Evolutionary conservation across 106 monocot genomes (phyloP).

Genomic region (Triglochin maritima): DNA sequence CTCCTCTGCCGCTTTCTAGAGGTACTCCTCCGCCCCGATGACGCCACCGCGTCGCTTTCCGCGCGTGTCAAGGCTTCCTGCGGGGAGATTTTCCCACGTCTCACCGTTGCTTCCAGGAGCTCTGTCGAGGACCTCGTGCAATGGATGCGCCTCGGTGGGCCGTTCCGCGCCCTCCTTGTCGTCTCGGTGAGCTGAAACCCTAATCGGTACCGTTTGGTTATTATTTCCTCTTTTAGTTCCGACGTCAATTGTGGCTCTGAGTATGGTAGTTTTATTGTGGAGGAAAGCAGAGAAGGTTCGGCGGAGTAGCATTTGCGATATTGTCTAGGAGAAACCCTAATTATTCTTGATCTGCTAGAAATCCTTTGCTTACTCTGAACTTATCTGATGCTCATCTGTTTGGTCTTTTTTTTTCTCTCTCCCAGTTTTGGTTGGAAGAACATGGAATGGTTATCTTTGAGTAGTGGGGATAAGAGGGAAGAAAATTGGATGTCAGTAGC

Average conservation of each 20-base stretch:
- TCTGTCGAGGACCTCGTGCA: conserved; percentile 38
- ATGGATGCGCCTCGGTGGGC: conserved; percentile 61
- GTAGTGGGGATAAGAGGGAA: too few species aligned
- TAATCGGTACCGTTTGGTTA: neutral
- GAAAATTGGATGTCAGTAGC: too few species aligned
- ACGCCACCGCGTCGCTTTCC: conserved; percentile 15
- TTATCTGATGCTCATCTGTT: too few species aligned
- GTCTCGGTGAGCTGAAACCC: conserved; percentile 41
- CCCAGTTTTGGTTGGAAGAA: too few species aligned
- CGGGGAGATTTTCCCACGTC: conserved; percentile 30
- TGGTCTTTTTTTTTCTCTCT: too few species aligned
- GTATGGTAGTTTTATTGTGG: neutral
- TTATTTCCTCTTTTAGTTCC: neutral
- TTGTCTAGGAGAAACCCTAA: too few species aligned
- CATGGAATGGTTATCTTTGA: too few species aligned
- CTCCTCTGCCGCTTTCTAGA: conserved; percentile 38
- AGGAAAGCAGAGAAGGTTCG: neutral
- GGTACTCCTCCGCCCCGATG: conserved; percentile 28
- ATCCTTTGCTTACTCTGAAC: too few species aligned
- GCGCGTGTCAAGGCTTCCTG: conserved; percentile 34
- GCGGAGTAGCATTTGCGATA: too few species aligned
- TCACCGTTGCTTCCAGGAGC: conserved; percentile 61
- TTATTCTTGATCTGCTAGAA: too few species aligned
- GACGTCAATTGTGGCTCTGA: neutral
- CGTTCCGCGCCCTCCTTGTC: conserved; percentile 60